Conservation (phyloP, 345 rosid species). For the Rhizophora mangle region DNA sequence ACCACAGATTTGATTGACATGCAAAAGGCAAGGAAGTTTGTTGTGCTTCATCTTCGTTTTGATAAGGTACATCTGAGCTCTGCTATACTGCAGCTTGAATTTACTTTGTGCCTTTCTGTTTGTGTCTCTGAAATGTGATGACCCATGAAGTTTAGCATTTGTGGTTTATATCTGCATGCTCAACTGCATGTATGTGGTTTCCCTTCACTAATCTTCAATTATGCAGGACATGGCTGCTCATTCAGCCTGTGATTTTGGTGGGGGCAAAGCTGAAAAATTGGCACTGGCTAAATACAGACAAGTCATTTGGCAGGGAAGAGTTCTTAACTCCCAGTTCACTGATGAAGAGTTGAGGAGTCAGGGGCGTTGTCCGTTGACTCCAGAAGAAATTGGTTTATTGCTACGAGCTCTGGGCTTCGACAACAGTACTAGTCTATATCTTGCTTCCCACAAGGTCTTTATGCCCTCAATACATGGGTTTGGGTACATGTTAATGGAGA, state of each 20-base stretch:
- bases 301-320: slow-evolving; percentile 95
- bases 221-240: slow-evolving; percentile 99
- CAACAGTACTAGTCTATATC: slow-evolving; percentile 80
- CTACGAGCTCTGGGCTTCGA: slow-evolving; percentile 85
- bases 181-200: not conserved
- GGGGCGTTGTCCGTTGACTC: slow-evolving; percentile 96
- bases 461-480: not conserved
- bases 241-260: slow-evolving; percentile 97
- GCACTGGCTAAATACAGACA: slow-evolving; percentile 88
- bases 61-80: slow-evolving; percentile 57
- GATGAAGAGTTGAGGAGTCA: slow-evolving; percentile 80
- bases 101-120: not conserved
- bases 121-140: not conserved
- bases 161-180: not conserved
- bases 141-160: slow-evolving; percentile 3
- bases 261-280: slow-evolving; percentile 87
- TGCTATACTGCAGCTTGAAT: not conserved
- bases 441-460: slow-evolving; percentile 89
- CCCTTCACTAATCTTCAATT: not conserved
- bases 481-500: not conserved
- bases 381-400: slow-evolving; percentile 91
- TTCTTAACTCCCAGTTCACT: slow-evolving; percentile 79
- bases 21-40: slow-evolving; percentile 59
- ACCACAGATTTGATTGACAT: slow-evolving; percentile 33
- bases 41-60: slow-evolving; percentile 88